These are phyloP conservation scores for Mallotus japonicus DNA, from an alignment of 441 rosid species.

Conservation along the genomic window DNA sequence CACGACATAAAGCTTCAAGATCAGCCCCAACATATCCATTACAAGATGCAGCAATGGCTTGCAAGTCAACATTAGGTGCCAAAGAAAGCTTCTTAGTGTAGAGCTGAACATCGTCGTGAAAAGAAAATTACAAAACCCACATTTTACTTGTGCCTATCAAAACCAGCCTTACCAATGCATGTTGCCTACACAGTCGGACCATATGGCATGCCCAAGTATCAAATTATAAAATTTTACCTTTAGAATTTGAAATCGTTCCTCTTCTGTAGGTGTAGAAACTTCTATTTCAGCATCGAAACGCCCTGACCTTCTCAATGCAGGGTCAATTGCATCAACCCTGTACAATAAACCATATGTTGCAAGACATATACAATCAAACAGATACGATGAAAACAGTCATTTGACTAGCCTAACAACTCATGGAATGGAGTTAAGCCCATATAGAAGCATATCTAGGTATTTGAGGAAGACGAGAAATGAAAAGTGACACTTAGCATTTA, in stretches of 20 bases:
- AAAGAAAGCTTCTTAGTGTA: slow-evolving; percentile 67
- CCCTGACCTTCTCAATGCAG: slow-evolving; percentile 77
- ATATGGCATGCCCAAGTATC: slow-evolving; percentile 7
- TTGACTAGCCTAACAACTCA: neutral
- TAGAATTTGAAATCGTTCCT: slow-evolving; percentile 73
- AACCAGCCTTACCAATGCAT: neutral
- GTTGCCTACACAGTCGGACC: slow-evolving; percentile 7
- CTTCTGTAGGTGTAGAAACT: slow-evolving; percentile 78
- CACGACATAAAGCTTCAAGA: slow-evolving; percentile 92
- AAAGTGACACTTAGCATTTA: neutral
- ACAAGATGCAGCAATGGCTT: slow-evolving; percentile 73
- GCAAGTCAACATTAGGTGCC: slow-evolving; percentile 53
- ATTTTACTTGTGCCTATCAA: neutral
- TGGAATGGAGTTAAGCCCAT: neutral
- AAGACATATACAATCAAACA: neutral
- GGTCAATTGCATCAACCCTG: slow-evolving; percentile 78
- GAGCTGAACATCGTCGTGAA: slow-evolving; percentile 46
- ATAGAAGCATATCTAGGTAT: neutral
- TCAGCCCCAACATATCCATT: slow-evolving; percentile 96
- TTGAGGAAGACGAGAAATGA: neutral
- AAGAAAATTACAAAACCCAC: neutral
- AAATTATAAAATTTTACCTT: slow-evolving; percentile 43
- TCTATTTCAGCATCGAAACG: slow-evolving; percentile 84
- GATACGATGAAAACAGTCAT: neutral
- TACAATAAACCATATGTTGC: slow-evolving; percentile 3